These are phyloP conservation scores for Narthecium ossifragum DNA, from an alignment of 106 monocot species.

Conservation along the genomic window DNA sequence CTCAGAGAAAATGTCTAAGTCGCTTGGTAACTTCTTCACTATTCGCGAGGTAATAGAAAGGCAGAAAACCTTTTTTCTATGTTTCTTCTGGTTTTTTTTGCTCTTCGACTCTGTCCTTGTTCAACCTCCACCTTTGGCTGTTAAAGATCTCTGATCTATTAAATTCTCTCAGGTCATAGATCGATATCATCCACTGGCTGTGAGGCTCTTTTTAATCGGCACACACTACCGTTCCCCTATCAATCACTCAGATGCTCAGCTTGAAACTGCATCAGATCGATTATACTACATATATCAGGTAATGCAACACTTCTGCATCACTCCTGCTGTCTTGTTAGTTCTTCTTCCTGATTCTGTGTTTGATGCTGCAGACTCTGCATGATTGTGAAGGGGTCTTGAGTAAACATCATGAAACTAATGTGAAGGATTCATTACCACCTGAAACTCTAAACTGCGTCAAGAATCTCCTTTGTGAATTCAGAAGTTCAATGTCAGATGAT, in stretches of 20 bases:
- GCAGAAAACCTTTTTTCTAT: too few species aligned
- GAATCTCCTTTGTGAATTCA: constrained; percentile 52
- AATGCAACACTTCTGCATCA: not conserved
- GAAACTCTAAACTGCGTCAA: constrained; percentile 38
- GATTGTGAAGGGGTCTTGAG: constrained; percentile 69
- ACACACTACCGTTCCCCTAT: constrained; percentile 87
- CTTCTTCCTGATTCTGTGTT: constrained; percentile 2
- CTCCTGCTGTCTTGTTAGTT: not conserved
- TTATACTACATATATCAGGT: constrained; percentile 96
- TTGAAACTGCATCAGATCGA: constrained; percentile 84
- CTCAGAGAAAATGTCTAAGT: constrained; percentile 95
- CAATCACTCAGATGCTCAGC: constrained; percentile 66
- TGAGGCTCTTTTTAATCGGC: constrained; percentile 91
- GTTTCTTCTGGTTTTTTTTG: too few species aligned
- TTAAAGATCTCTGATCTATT: constrained; percentile 2
- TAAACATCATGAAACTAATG: constrained; percentile 18
- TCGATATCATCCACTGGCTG: constrained; percentile 77
- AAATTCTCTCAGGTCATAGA: constrained; percentile 65
- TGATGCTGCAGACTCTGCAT: constrained; percentile 49
- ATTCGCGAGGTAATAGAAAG: constrained; percentile 68
- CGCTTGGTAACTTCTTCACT: constrained; percentile 84
- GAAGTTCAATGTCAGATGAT: constrained; percentile 76
- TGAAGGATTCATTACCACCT: constrained; percentile 29
- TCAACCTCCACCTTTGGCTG: not conserved
- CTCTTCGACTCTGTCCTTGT: not conserved